phyloP scores from a whole-genome alignment of 305 asterid genomes.

The Fraxinus xanthoxyloides region DNA sequence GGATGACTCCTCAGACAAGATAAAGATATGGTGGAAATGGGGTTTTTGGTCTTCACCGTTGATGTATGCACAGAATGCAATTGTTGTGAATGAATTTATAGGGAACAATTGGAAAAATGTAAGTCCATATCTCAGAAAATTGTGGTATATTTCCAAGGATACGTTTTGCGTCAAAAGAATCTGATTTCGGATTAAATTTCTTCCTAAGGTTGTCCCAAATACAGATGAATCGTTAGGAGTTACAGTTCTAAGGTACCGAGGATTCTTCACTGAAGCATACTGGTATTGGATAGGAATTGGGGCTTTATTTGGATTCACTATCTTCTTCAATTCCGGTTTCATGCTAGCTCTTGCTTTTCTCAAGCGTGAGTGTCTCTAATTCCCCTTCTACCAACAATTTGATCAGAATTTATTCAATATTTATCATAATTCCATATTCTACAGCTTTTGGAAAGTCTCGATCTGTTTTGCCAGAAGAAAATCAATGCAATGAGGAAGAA shows the following conservation, averaged over 20 bases:
- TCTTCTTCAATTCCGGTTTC: conserved; percentile 36
- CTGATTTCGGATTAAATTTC: not conserved
- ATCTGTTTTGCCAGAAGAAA: conserved; percentile 33
- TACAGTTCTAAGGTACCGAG: conserved; percentile 33
- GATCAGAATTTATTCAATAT: not conserved
- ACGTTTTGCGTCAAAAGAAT: not conserved
- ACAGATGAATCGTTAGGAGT: conserved; percentile 35
- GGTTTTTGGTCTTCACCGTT: conserved; percentile 49
- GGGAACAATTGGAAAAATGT: conserved; percentile 47
- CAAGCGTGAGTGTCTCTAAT: conserved; percentile 34
- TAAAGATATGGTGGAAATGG: conserved; percentile 61
- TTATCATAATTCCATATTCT: conserved; percentile 6
- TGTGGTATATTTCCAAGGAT: not conserved
- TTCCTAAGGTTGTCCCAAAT: conserved; percentile 18
- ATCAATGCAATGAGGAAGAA: conserved; percentile 9
- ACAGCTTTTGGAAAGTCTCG: conserved; percentile 45
- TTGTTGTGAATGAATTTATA: conserved; percentile 43
- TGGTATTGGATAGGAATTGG: conserved; percentile 58
- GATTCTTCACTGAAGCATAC: conserved; percentile 28
- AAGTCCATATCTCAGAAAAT: conserved; percentile 16
- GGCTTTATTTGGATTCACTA: conserved; percentile 46
- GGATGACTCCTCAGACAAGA: conserved; percentile 25
- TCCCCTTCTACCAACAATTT: not conserved
- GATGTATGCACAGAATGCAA: conserved; percentile 47
- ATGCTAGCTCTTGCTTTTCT: conserved; percentile 46